Percentiles rank a stretch among this genome's conserved stretches.
Conservation (phyloP, 192 early-diverging fungal species). For the Dissophora ornata region DNA sequence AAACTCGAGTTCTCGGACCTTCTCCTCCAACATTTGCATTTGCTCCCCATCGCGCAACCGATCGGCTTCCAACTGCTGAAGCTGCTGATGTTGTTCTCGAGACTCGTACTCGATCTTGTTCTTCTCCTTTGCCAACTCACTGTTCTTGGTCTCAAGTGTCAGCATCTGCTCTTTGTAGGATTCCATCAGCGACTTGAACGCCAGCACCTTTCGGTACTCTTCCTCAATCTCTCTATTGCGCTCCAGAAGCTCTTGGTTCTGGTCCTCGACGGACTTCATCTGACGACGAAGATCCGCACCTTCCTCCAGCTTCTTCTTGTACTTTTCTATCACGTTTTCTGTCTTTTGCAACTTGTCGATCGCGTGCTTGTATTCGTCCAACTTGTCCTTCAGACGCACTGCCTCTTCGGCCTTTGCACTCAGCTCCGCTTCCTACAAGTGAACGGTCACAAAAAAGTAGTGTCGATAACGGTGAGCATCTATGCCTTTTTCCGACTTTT, state of each 20-base stretch:
- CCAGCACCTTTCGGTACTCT: slow-evolving; percentile 84
- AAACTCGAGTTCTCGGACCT: slow-evolving; percentile 84
- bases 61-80: slow-evolving; percentile 73
- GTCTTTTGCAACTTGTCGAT: slow-evolving; percentile 94
- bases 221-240: slow-evolving; percentile 86
- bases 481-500: too few species aligned
- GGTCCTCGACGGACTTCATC: slow-evolving; percentile 83
- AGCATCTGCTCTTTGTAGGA: slow-evolving; percentile 87
- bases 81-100: slow-evolving; percentile 66
- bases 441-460: too few species aligned
- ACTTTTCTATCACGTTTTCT: slow-evolving; percentile 96
- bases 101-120: slow-evolving; percentile 78
- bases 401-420: slow-evolving; percentile 78
- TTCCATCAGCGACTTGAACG: slow-evolving; percentile 86
- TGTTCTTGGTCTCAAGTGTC: slow-evolving; percentile 79
- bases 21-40: slow-evolving; percentile 83
- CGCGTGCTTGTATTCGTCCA: slow-evolving; percentile 91
- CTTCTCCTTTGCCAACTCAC: slow-evolving; percentile 73
- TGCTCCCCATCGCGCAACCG: slow-evolving; percentile 76
- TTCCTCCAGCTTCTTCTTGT: slow-evolving; percentile 95
- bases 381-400: slow-evolving; percentile 81
- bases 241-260: slow-evolving; percentile 75
- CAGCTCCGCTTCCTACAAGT: slow-evolving; percentile 60
- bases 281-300: slow-evolving; percentile 81
- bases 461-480: too few species aligned